A percentile compares a stretch with the other conserved stretches of the same genome.
Conservation (phyloP, 2,329 filamentous ascomycete genomes). For the Pseudogymnoascus sp. region DNA sequence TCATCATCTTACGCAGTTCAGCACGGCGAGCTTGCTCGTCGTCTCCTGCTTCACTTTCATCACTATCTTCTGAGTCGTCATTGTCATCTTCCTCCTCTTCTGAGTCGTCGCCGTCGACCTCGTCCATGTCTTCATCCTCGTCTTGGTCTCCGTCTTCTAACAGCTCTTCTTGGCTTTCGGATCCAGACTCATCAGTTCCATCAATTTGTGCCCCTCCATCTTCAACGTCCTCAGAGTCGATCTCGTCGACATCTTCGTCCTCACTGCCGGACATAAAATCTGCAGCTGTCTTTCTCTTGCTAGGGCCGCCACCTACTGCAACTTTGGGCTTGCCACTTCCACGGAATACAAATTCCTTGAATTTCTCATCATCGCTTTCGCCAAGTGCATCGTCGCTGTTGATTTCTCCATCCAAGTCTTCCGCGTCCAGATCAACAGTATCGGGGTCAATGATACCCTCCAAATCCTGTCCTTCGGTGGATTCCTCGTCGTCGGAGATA, state of each 20-base stretch:
- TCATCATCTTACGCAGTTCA: slow-evolving; percentile 61
- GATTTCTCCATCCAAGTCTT: slow-evolving; percentile 53
- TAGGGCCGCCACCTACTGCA: slow-evolving; percentile 26
- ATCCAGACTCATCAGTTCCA: slow-evolving; percentile 28
- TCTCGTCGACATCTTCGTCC: slow-evolving; percentile 26
- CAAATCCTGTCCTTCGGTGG: slow-evolving; percentile 32
- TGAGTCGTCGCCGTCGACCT: slow-evolving; percentile 24
- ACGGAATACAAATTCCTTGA: slow-evolving; percentile 63
- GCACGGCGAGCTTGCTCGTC: slow-evolving; percentile 37
- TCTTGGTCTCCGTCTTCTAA: slow-evolving; percentile 27
- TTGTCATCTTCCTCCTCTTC: slow-evolving; percentile 31
- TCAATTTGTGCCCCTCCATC: slow-evolving; percentile 26
- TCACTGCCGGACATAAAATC: slow-evolving; percentile 48
- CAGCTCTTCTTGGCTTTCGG: slow-evolving; percentile 26
- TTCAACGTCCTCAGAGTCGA: slow-evolving; percentile 19
- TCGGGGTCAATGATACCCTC: slow-evolving; percentile 44
- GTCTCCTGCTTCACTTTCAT: slow-evolving; percentile 24
- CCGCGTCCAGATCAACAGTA: slow-evolving; percentile 44
- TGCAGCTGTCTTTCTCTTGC: slow-evolving; percentile 42
- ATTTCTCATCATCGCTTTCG: slow-evolving; percentile 75
- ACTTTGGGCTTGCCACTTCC: slow-evolving; percentile 48
- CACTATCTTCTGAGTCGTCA: slow-evolving; percentile 21
- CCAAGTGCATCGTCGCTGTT: slow-evolving; percentile 66
- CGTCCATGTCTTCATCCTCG: slow-evolving; percentile 21
- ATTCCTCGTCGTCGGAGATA: slow-evolving; percentile 35